Percentiles rank a stretch among this genome's conserved stretches.
phyloP scores from a whole-genome alignment of 1,139 yeast species.

The Debaryomycetaceae sp. region DNA sequence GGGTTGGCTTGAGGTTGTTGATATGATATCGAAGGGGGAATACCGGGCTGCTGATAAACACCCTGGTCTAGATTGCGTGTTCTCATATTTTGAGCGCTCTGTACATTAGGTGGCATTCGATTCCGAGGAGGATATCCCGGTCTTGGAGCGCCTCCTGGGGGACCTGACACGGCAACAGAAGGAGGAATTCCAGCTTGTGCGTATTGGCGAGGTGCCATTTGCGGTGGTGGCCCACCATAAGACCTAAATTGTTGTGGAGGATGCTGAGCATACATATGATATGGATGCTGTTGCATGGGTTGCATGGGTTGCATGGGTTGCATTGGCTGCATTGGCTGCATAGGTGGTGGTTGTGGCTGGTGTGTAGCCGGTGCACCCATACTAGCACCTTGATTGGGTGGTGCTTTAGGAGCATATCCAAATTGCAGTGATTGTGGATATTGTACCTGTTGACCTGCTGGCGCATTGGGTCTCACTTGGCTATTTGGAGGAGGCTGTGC shows the following conservation, averaged over 20 bases:
- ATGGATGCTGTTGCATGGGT: conserved; percentile 1
- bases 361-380: conserved; percentile 4
- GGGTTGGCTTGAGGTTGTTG: neutral
- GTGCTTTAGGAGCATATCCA: conserved; percentile 10
- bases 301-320: no score
- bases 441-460: conserved; percentile 10
- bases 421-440: conserved; percentile 12
- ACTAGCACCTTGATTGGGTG: conserved; percentile 6
- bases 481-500: neutral
- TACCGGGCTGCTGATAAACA: conserved; percentile 2
- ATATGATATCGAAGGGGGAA: conserved; percentile 1
- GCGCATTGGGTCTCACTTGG: conserved; percentile 4
- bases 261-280: neutral
- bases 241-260: conserved; percentile 2
- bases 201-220: neutral
- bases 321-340: no score
- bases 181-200: conserved; percentile 7
- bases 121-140: conserved; percentile 1
- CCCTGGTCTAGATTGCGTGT: neutral
- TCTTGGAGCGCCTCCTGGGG: neutral
- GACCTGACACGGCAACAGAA: neutral
- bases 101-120: neutral
- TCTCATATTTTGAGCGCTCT: neutral
- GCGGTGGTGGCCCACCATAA: neutral
- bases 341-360: conserved; percentile 5